A percentile compares a stretch with the other conserved stretches of the same genome.
Evolutionary conservation across 202 grass and related monocot genomes (phyloP).

Genomic region (Elaeis oleifera): DNA sequence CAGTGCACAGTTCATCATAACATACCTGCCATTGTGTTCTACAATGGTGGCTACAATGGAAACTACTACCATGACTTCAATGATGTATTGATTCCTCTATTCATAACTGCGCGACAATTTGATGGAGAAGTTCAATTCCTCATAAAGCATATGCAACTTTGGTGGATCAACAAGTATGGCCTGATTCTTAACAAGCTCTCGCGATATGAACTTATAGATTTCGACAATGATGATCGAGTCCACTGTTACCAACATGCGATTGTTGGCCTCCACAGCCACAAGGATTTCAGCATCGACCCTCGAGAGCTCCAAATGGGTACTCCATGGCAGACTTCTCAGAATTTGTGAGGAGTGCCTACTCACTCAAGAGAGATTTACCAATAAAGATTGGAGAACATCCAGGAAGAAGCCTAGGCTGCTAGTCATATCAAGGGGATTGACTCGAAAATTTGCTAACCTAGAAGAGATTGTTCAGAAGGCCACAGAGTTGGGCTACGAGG

Average conservation of each 20-base stretch:
- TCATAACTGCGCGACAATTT: slow-evolving; percentile 7
- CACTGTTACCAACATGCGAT: neutral
- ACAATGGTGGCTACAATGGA: slow-evolving; percentile 1
- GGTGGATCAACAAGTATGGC: too few species aligned
- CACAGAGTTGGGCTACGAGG: neutral
- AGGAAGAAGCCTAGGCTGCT: too few species aligned
- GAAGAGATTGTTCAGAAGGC: too few species aligned
- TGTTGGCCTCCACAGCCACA: slow-evolving; percentile 9
- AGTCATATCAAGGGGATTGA: too few species aligned
- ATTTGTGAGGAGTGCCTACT: neutral
- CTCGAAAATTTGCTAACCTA: too few species aligned
- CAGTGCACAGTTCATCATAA: neutral
- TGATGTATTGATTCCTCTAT: slow-evolving; percentile 5
- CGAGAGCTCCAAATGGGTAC: slow-evolving; percentile 3
- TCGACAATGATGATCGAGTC: neutral
- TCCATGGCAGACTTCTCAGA: slow-evolving; percentile 2
- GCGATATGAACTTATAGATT: too few species aligned
- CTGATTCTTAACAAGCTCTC: too few species aligned
- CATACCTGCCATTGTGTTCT: neutral
- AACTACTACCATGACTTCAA: slow-evolving; percentile 21
- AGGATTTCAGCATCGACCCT: slow-evolving; percentile 1
- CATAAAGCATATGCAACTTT: too few species aligned
- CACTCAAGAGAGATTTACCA: neutral
- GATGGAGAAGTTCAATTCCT: slow-evolving; percentile 3
- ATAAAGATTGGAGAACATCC: neutral